A percentile compares a stretch with the other conserved stretches of the same genome.
These are phyloP conservation scores for Pythium insidiosum DNA, from an alignment of 352 stramenopile genomes.

Conservation along the genomic window DNA sequence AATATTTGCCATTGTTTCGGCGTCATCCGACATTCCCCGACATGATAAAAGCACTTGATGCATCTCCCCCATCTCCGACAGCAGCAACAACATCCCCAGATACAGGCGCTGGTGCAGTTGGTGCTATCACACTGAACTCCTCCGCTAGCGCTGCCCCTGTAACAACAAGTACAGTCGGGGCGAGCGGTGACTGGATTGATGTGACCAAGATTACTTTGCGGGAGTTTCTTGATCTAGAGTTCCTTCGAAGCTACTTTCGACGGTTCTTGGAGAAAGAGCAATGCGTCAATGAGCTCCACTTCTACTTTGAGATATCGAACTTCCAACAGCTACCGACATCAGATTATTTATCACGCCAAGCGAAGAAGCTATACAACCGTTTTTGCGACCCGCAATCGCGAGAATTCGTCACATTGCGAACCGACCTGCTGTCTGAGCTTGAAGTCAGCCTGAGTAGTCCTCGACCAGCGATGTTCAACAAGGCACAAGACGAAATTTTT, in stretches of 20 bases:
- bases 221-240: constrained; percentile 54
- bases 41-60: constrained; percentile 22
- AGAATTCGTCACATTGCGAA: constrained; percentile 40
- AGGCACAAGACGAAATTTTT: constrained; percentile 59
- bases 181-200: constrained; percentile 24
- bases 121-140: no score
- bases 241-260: constrained; percentile 48
- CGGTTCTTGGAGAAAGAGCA: constrained; percentile 69
- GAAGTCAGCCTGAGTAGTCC: constrained; percentile 24
- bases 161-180: no score
- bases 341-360: constrained; percentile 56
- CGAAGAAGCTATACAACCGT: constrained; percentile 52
- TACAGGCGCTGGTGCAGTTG: no score
- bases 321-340: constrained; percentile 76
- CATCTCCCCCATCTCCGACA: no score
- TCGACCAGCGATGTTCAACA: constrained; percentile 62
- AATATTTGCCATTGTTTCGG: constrained; percentile 33
- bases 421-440: constrained; percentile 21
- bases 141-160: no score
- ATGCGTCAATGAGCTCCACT: constrained; percentile 59
- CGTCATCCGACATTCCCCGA: constrained; percentile 26
- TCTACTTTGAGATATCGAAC: constrained; percentile 65
- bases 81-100: no score
- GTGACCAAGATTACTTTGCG: constrained; percentile 38
- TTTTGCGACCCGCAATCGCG: constrained; percentile 57